Evolutionary conservation across 257 asterid species (phyloP).

Genomic region (Cruciata laevipes): DNA sequence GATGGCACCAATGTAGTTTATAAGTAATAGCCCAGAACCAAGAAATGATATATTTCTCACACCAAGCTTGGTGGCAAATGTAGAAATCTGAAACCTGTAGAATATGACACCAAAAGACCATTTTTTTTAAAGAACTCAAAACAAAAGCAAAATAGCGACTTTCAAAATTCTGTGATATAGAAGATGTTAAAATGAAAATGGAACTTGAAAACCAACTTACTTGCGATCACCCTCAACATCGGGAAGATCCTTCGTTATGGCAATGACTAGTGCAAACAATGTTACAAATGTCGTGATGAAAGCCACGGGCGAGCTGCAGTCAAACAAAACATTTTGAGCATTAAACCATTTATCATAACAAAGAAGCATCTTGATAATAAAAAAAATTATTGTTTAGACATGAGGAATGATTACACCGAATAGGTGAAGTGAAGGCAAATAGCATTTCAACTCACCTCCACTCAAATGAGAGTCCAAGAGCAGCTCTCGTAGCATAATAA

Average conservation of each 20-base stretch:
- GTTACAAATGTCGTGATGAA: slow-evolving; percentile 95
- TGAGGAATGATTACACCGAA: background rate
- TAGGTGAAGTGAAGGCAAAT: slow-evolving; percentile 4
- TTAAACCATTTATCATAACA: background rate
- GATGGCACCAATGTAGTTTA: slow-evolving; percentile 74
- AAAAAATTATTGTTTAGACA: background rate
- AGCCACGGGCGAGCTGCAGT: slow-evolving; percentile 90
- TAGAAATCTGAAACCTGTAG: slow-evolving; percentile 86
- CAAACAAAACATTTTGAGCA: slow-evolving; percentile 4
- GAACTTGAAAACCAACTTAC: slow-evolving; percentile 44
- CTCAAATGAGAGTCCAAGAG: slow-evolving; percentile 79
- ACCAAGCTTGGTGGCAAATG: slow-evolving; percentile 94
- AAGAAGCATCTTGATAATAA: background rate
- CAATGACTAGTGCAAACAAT: slow-evolving; percentile 88
- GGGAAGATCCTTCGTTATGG: slow-evolving; percentile 97
- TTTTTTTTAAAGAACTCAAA: background rate
- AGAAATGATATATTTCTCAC: slow-evolving; percentile 87
- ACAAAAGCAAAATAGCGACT: background rate
- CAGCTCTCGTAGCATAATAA: slow-evolving; percentile 94
- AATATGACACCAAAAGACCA: slow-evolving; percentile 12
- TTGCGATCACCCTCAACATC: slow-evolving; percentile 99
- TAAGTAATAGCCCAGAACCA: slow-evolving; percentile 76
- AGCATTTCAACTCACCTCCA: slow-evolving; percentile 63
- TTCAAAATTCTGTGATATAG: background rate
- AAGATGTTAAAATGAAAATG: background rate